A percentile compares a stretch with the other conserved stretches of the same genome.
These are phyloP conservation scores for Hyphodiscus sp. DNA, from an alignment of 2,329 filamentous ascomycete genomes.

Conservation along the genomic window DNA sequence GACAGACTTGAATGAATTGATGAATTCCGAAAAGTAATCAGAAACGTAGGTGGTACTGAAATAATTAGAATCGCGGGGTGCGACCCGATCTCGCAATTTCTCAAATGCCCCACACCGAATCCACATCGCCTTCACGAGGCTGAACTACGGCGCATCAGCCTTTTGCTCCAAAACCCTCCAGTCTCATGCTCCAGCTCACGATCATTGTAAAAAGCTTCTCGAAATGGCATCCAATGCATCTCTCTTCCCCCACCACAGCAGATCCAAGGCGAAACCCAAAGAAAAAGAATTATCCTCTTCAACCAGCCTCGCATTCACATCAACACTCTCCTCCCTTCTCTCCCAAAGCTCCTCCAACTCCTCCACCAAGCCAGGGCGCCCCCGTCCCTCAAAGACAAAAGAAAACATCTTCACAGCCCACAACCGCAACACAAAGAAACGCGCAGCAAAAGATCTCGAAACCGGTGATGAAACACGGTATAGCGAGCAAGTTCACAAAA, in stretches of 20 bases:
- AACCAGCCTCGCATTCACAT: constrained; percentile 76
- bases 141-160: not conserved
- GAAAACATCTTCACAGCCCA: constrained; percentile 63
- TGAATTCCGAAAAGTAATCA: not conserved
- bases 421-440: constrained; percentile 56
- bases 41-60: not conserved
- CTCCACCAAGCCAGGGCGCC: constrained; percentile 38
- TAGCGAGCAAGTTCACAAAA: constrained; percentile 38
- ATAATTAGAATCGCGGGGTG: not conserved
- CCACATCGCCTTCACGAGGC: not conserved
- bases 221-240: constrained; percentile 46
- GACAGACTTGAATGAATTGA: not conserved
- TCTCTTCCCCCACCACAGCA: constrained; percentile 61
- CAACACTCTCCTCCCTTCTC: constrained; percentile 80
- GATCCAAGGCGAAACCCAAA: constrained; percentile 56
- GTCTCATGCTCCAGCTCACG: not conserved
- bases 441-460: constrained; percentile 52
- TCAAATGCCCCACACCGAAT: not conserved
- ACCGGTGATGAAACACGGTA: constrained; percentile 42
- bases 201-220: not conserved
- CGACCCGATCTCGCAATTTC: constrained; percentile 6
- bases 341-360: constrained; percentile 34
- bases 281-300: constrained; percentile 65
- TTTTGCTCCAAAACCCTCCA: not conserved
- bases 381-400: constrained; percentile 51